Evolutionary conservation across 2,329 filamentous ascomycete genomes (phyloP), one percentile per base, ranked within the genome.

Genomic region (Fusarium nematophilum): DNA sequence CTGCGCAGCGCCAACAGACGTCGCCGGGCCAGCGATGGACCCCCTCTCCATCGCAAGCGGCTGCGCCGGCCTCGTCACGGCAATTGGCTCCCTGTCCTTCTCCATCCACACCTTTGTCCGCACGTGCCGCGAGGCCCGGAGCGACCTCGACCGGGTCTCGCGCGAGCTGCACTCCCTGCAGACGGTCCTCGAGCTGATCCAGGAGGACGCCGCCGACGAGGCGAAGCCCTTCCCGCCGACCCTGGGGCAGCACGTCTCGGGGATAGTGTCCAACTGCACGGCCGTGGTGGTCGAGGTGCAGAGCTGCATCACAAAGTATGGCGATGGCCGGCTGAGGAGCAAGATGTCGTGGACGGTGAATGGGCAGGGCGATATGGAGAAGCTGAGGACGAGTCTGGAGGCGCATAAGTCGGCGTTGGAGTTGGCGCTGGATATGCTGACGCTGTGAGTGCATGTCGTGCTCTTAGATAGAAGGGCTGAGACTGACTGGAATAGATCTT

Each of bases 171-270:
- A 57, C 5, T 63, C 59, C 3, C 46, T 64, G 0, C 38, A 46
- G 5, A 57, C 43, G 1, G 59, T 63, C 8, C 55, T 64, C 7
- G 36, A 59, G 9, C 59, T 64, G 0, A 64, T 64, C 6, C n/a
- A 45, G 13, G 51, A 60, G 10, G 60, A 64, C 6, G 59, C 59
- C 0, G 18, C 26, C 18, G 44, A 60, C 8, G 36, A 33, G 3
- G 13, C 23, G 0, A 64, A 51, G n/a, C 47, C 43, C 0, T 51
- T 64, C 2, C 59, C 57, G 0, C 21, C 30, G 2, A 57, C 26
- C 4, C 38, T 62, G 4, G 37, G 48, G 1, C 45, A 52, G 1
- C 59, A 62, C 0, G 39, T 59, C 9, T 39, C 42, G 0, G 49
- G 31, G 0, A 62, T 62, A 0, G n/a, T 62, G 1, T 33, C 36